Evolutionary conservation across 768 basidiomycete species (phyloP).

Genomic region (Termitomyces sp.): DNA sequence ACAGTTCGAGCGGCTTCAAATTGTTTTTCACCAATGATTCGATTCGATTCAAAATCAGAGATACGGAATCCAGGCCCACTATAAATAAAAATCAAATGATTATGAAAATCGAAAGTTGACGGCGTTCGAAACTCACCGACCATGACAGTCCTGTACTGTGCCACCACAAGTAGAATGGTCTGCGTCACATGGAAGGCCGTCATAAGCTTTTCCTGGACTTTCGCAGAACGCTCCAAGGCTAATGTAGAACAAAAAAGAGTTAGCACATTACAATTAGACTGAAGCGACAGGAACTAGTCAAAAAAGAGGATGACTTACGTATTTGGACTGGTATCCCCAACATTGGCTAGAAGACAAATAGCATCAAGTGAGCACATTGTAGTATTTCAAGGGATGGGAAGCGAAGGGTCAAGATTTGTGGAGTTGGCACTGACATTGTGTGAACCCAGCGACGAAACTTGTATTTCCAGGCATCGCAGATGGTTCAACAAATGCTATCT

Average conservation of each 20-base stretch:
- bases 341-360: constrained; percentile 53
- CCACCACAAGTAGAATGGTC: constrained; percentile 76
- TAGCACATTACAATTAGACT: constrained; percentile 2
- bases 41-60: constrained; percentile 75
- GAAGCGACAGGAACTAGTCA: constrained; percentile 2
- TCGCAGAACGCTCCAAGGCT: constrained; percentile 76
- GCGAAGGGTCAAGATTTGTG: neutral
- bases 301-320: constrained; percentile 45
- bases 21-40: constrained; percentile 67
- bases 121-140: constrained; percentile 40
- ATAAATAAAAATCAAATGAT: neutral
- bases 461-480: constrained; percentile 62
- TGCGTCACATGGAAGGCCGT: constrained; percentile 68
- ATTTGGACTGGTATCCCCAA: constrained; percentile 78
- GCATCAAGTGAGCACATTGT: constrained; percentile 8
- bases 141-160: constrained; percentile 64
- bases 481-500: constrained; percentile 60
- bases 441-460: constrained; percentile 72
- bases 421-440: constrained; percentile 50
- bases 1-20: constrained; percentile 65
- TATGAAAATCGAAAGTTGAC: neutral
- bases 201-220: constrained; percentile 63
- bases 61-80: constrained; percentile 75
- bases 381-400: neutral
- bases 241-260: constrained; percentile 3